Evolutionary conservation across 352 stramenopile genomes (phyloP).

Genomic region (Phytophthora cryptogea): DNA sequence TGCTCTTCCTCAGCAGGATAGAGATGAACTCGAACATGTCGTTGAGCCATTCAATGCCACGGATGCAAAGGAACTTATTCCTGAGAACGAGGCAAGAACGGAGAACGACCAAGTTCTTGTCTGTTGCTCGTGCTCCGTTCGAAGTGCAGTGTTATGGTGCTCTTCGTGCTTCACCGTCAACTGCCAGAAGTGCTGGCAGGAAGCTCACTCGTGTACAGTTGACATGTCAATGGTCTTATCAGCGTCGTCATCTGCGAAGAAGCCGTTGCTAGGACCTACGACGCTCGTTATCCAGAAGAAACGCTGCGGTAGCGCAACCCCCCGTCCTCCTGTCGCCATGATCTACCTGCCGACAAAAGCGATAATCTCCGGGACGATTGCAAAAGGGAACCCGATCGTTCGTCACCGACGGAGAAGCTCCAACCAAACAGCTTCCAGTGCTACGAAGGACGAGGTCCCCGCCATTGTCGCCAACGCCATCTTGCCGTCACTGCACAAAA

Average conservation of each 20-base stretch:
- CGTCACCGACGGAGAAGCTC: constrained; percentile 6
- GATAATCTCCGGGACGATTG: constrained; percentile 31
- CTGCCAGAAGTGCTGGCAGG: constrained; percentile 57
- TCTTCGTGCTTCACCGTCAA: constrained; percentile 64
- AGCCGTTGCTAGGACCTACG: constrained; percentile 31
- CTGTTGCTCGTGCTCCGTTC: constrained; percentile 42
- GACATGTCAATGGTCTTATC: constrained; percentile 34
- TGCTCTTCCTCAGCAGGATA: background rate
- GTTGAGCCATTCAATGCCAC: background rate
- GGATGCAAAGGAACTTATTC: constrained; percentile 9
- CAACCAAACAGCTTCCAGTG: constrained; percentile 11
- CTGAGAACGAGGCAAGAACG: constrained; percentile 2
- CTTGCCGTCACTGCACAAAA: constrained; percentile 28
- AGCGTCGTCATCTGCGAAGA: constrained; percentile 1
- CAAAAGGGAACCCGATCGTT: constrained; percentile 20
- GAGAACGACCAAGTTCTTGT: constrained; percentile 42
- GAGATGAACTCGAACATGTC: background rate
- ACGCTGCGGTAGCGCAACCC: constrained; percentile 3
- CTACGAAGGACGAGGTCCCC: constrained; percentile 4
- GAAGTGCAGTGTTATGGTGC: constrained; percentile 59
- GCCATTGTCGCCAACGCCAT: constrained; percentile 17
- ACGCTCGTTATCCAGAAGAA: constrained; percentile 34
- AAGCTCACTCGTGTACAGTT: constrained; percentile 47
- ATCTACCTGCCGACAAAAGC: constrained; percentile 65
- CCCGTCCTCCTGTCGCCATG: constrained; percentile 44